Evolutionary conservation across 441 rosid genomes (phyloP), one percentile per base, ranked within the genome.

Genomic region (Adansonia grandidieri): DNA sequence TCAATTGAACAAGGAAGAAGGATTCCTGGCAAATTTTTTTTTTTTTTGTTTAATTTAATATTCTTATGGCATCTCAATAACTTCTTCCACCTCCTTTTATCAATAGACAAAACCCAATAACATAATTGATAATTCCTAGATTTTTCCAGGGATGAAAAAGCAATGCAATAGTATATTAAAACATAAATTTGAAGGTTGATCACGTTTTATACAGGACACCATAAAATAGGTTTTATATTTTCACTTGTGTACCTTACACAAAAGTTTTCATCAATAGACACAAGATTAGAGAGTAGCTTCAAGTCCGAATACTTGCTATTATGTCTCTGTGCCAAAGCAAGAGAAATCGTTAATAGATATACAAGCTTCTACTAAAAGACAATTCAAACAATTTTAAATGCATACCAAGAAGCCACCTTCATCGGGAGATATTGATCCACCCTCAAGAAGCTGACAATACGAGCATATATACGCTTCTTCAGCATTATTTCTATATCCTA

Each of bases 391-490:
- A 66, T 64, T n/a, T 51, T 9, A 40, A 76, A 80, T 63, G 60
- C 86, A 77, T 80, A 91, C 95, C 92, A 87, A 78, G 78, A 68
- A 68, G 73, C 79, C 54, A 76, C 74, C 79, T 82, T 76, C 79
- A 71, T 50, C 71, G 79, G 73, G 79, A 79, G 81, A 17, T 67
- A 79, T 19, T 63, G 83, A 78, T 60, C 81, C 86, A 79, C 74
- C 69, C 75, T 82, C 70, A 60, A 78, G 62, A 66, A 78, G 78
- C 76, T 24, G 82, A 83, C 97, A 89, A 82, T 85, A 86, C 45
- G 84, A 79, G 80, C 97, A 91, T 66, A 80, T 28, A 82, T 74
- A 87, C 2, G 54, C 65, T 73, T 60, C 37, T 60, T 82, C 82
- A 61, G 77, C 32, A 66, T 54, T 76, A 77, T 83, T 78, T 28